Evolutionary conservation across 352 stramenopile genomes (phyloP).

Genomic region (Nothophytophthora sp.): DNA sequence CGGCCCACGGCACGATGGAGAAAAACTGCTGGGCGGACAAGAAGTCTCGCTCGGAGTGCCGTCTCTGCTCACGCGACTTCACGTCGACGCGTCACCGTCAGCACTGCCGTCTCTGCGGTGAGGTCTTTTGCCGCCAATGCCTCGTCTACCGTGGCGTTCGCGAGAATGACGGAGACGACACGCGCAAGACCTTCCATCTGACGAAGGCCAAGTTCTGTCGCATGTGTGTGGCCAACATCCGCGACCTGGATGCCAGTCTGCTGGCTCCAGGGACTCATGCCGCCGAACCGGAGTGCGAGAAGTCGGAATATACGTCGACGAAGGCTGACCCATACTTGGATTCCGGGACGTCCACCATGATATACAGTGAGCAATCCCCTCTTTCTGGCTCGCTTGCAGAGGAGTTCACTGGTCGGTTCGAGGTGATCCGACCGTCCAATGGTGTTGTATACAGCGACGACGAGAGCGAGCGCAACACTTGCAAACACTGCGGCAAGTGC

Average conservation of each 20-base stretch:
- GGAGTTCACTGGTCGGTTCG: slow-evolving; percentile 26
- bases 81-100: slow-evolving; percentile 53
- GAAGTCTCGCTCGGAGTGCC: slow-evolving; percentile 39
- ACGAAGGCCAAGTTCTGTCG: slow-evolving; percentile 66
- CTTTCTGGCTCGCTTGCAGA: slow-evolving; percentile 9
- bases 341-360: slow-evolving; percentile 20
- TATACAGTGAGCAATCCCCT: slow-evolving; percentile 21
- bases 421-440: slow-evolving; percentile 28
- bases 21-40: slow-evolving; percentile 54
- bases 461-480: slow-evolving; percentile 5
- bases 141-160: slow-evolving; percentile 42
- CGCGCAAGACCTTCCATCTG: slow-evolving; percentile 30
- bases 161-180: slow-evolving; percentile 9
- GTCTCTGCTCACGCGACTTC: slow-evolving; percentile 62
- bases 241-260: slow-evolving; percentile 30
- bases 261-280: slow-evolving; percentile 8
- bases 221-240: slow-evolving; percentile 48
- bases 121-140: slow-evolving; percentile 72
- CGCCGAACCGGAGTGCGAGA: background rate
- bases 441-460: slow-evolving; percentile 20
- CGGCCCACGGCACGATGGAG: slow-evolving; percentile 38
- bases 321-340: slow-evolving; percentile 14
- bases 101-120: slow-evolving; percentile 76
- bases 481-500: background rate
- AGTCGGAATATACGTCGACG: slow-evolving; percentile 6